These are phyloP conservation scores for Whalleya microplaca DNA, from an alignment of 2,329 filamentous ascomycete species.

Conservation along the genomic window DNA sequence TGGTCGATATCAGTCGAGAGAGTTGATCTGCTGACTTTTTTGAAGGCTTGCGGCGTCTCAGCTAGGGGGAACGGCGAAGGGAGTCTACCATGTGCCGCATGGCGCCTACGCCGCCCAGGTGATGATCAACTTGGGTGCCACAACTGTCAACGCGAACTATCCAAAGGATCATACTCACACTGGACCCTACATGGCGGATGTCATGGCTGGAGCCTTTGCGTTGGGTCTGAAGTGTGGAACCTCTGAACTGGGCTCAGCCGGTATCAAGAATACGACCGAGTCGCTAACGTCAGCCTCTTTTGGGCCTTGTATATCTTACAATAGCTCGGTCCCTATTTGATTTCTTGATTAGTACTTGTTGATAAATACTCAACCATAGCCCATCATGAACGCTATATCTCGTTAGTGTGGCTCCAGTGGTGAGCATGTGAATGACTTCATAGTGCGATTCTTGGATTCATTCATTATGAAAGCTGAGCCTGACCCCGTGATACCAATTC, in stretches of 20 bases:
- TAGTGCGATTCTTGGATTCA: no score
- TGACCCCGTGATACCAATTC: no score
- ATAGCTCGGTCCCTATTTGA: conserved; percentile 33
- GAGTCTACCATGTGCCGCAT: conserved; percentile 63
- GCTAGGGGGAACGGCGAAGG: conserved; percentile 40
- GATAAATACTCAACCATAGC: no score
- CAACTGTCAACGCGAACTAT: conserved; percentile 56
- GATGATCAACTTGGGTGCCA: conserved; percentile 53
- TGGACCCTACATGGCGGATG: conserved; percentile 56
- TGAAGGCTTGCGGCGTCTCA: conserved; percentile 41
- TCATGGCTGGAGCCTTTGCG: conserved; percentile 61
- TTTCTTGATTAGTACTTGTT: no score
- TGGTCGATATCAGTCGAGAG: background rate
- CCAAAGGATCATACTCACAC: conserved; percentile 68
- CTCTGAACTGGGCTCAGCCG: conserved; percentile 42
- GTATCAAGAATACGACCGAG: conserved; percentile 37
- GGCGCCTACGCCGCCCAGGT: conserved; percentile 59
- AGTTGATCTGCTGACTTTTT: background rate
- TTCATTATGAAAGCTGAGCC: no score
- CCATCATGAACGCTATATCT: no score
- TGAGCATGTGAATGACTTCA: no score
- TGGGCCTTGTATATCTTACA: conserved; percentile 36
- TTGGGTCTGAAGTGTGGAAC: conserved; percentile 55
- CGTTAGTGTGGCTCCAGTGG: no score
- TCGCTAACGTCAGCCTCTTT: conserved; percentile 36